These are phyloP conservation scores for Pichia cabralensis DNA, from an alignment of 805 yeast genomes.

Conservation along the genomic window DNA sequence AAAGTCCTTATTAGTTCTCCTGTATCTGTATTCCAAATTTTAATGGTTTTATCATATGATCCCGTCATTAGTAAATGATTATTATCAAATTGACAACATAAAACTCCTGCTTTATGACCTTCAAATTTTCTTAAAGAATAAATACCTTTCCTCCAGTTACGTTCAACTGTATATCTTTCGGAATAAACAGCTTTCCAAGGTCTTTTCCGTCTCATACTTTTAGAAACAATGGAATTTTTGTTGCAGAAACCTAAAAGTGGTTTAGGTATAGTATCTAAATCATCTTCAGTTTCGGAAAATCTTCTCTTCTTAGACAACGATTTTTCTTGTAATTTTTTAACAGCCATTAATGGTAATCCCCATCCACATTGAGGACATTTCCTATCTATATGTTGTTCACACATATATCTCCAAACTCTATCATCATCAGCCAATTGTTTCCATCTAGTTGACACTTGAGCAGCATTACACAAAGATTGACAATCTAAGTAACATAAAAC, in stretches of 20 bases:
- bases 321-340: conserved; percentile 42
- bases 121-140: conserved; percentile 53
- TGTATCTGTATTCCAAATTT: conserved; percentile 85
- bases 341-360: conserved; percentile 94
- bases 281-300: conserved; percentile 17
- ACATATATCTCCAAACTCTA: conserved; percentile 95
- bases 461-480: conserved; percentile 85
- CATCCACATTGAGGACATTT: conserved; percentile 98
- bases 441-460: conserved; percentile 87
- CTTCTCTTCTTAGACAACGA: conserved; percentile 14
- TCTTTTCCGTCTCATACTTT: conserved; percentile 37
- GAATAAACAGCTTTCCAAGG: conserved; percentile 96
- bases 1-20: conserved; percentile 72
- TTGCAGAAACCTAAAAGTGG: no score
- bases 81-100: conserved; percentile 78
- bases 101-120: conserved; percentile 86
- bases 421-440: conserved; percentile 88
- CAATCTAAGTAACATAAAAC: conserved; percentile 87
- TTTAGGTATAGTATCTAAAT: no score
- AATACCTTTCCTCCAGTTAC: conserved; percentile 87
- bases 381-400: conserved; percentile 95
- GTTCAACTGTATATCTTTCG: conserved; percentile 84
- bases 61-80: conserved; percentile 75
- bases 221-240: no score
- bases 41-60: conserved; percentile 80